Conservation (phyloP, 2,329 filamentous ascomycete genomes). For the Verticillium dahliae region DNA sequence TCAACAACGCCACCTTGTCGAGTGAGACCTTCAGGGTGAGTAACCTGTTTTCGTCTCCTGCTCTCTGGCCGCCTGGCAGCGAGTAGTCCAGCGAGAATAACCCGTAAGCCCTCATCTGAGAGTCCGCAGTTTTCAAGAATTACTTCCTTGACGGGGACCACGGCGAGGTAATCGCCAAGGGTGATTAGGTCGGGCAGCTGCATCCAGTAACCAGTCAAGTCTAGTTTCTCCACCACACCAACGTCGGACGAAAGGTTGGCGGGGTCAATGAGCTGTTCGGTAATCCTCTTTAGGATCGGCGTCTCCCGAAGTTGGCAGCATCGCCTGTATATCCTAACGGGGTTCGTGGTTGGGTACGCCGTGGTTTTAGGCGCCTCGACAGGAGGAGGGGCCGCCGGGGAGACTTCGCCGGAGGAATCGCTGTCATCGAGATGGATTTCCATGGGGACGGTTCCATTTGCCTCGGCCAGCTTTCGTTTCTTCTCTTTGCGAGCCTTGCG, state of each 20-base stretch:
- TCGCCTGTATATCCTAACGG: conserved; percentile 83
- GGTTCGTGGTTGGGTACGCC: conserved; percentile 70
- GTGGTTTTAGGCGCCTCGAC: conserved; percentile 50
- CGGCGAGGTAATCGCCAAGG: conserved; percentile 85
- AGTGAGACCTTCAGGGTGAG: conserved; percentile 27
- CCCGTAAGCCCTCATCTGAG: conserved; percentile 77
- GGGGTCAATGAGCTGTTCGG: conserved; percentile 73
- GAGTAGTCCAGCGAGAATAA: conserved; percentile 79
- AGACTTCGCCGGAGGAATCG: conserved; percentile 41
- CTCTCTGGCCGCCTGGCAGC: conserved; percentile 65
- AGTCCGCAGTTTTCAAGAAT: conserved; percentile 82
- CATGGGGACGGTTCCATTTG: conserved; percentile 79
- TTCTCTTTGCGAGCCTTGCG: conserved; percentile 88
- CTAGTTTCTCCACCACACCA: conserved; percentile 75
- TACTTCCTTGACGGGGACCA: conserved; percentile 84
- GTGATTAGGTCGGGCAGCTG: conserved; percentile 79
- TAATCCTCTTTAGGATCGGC: conserved; percentile 84
- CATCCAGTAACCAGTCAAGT: conserved; percentile 79
- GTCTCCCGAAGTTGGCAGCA: conserved; percentile 94
- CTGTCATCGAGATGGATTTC: conserved; percentile 70
- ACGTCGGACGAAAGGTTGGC: conserved; percentile 58
- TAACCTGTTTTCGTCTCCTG: conserved; percentile 38
- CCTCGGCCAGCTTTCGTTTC: conserved; percentile 76
- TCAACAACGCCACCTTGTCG: conserved; percentile 70
- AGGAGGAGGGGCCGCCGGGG: conserved; percentile 28